phyloP scores from a whole-genome alignment of 352 stramenopile genomes.

The Phytopythium litorale region DNA sequence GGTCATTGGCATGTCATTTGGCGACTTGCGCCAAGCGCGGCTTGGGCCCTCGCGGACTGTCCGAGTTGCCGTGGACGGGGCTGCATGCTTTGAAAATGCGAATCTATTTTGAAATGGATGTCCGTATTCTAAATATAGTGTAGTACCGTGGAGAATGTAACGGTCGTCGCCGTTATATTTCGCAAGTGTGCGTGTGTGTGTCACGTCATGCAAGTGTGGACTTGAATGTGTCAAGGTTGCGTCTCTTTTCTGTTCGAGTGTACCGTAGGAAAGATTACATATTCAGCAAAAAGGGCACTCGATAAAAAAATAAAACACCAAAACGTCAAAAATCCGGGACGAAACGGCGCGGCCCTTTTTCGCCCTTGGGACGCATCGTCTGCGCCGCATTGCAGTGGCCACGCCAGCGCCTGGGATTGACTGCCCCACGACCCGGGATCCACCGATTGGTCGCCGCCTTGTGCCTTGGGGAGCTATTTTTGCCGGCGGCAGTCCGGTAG shows the following conservation, averaged over 20 bases:
- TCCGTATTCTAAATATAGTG: not conserved
- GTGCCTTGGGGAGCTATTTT: constrained; percentile 5
- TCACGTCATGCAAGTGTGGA: not conserved
- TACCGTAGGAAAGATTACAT: constrained; percentile 4
- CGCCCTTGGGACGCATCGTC: not conserved
- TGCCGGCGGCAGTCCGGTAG: not conserved
- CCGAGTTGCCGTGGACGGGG: not conserved
- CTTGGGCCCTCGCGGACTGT: constrained; percentile 3
- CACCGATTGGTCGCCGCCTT: constrained; percentile 1
- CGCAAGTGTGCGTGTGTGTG: not conserved
- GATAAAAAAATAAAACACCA: not conserved
- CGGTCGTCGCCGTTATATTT: not conserved
- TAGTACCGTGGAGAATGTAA: not conserved
- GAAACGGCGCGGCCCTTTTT: not conserved
- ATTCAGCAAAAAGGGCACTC: not conserved
- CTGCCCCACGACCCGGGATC: not conserved
- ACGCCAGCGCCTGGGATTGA: constrained; percentile 1
- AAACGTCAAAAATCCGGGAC: not conserved
- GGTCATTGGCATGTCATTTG: not conserved
- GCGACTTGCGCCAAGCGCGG: not conserved
- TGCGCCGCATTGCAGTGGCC: not conserved
- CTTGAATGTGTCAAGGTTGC: not conserved
- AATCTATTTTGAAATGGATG: not conserved
- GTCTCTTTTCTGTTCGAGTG: not conserved
- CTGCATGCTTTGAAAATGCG: not conserved